These are phyloP conservation scores for Licmophora abbreviata DNA, from an alignment of 108 stramenopile species.

Conservation along the genomic window DNA sequence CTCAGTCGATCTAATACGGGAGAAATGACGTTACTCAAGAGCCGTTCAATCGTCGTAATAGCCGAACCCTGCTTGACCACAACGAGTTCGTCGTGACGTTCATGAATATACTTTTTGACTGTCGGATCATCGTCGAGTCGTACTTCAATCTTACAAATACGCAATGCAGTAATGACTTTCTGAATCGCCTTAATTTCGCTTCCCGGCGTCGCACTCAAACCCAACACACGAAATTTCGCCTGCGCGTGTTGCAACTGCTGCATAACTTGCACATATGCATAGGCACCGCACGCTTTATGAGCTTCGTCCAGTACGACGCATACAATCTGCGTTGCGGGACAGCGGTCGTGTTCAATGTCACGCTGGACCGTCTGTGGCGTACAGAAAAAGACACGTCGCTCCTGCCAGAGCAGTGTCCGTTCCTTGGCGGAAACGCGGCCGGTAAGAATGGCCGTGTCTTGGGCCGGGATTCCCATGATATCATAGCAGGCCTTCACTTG, in stretches of 20 bases:
- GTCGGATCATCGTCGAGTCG: constrained; percentile 76
- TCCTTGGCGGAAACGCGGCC: constrained; percentile 36
- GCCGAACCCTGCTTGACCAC: constrained; percentile 35
- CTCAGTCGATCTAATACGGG: constrained; percentile 42
- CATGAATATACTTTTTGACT: constrained; percentile 73
- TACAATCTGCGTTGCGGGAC: constrained; percentile 50
- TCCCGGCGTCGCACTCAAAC: constrained; percentile 95
- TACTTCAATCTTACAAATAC: constrained; percentile 64
- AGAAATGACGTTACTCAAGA: constrained; percentile 38
- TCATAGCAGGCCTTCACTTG: constrained; percentile 90
- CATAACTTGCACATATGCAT: constrained; percentile 77
- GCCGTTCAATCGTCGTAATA: constrained; percentile 32
- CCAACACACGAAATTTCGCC: constrained; percentile 72
- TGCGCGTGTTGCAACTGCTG: constrained; percentile 25
- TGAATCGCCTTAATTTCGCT: constrained; percentile 80
- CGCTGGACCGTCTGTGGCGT: constrained; percentile 94
- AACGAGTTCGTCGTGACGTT: constrained; percentile 58
- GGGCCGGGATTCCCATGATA: constrained; percentile 79
- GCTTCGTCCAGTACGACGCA: constrained; percentile 97
- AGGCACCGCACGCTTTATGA: constrained; percentile 90
- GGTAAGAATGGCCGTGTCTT: constrained; percentile 70
- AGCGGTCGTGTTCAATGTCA: constrained; percentile 63
- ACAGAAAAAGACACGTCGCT: constrained; percentile 88
- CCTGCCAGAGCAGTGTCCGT: constrained; percentile 50
- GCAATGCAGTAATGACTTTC: constrained; percentile 60